phyloP scores from a whole-genome alignment of 1,284 basidiomycete species.

The Ustilago esculenta region DNA sequence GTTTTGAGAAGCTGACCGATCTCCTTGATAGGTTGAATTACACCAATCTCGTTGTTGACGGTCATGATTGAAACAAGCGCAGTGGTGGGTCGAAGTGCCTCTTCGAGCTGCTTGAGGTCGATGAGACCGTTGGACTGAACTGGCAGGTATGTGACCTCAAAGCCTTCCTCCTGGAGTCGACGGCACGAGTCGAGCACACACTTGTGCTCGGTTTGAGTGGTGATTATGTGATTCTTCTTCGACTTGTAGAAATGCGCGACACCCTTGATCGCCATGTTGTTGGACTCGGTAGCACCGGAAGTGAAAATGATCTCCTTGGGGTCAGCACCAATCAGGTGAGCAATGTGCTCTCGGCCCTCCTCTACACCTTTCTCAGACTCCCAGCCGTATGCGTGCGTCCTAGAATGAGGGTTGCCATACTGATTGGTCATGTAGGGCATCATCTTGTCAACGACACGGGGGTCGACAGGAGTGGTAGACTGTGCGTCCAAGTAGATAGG shows the following conservation, averaged over 20 bases:
- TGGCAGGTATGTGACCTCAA: slow-evolving; percentile 96
- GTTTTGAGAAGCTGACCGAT: slow-evolving; percentile 81
- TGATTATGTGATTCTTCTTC: slow-evolving; percentile 72
- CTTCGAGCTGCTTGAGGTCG: slow-evolving; percentile 78
- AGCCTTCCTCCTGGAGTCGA: slow-evolving; percentile 93
- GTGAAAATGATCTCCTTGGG: slow-evolving; percentile 97
- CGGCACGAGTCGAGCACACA: slow-evolving; percentile 98
- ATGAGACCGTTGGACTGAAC: slow-evolving; percentile 88
- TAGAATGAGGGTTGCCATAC: slow-evolving; percentile 97
- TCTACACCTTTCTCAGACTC: slow-evolving; percentile 96
- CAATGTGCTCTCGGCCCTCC: slow-evolving; percentile 87
- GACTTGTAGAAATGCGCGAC: slow-evolving; percentile 80
- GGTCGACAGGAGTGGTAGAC: slow-evolving; percentile 94
- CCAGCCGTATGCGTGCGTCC: slow-evolving; percentile 99
- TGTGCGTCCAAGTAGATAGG: slow-evolving; percentile 67
- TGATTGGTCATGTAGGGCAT: slow-evolving; percentile 94
- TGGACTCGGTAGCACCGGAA: slow-evolving; percentile 96
- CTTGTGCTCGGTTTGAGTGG: slow-evolving; percentile 83
- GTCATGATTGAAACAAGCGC: slow-evolving; percentile 95
- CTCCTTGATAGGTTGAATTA: slow-evolving; percentile 96
- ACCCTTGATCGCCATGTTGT: slow-evolving; percentile 98
- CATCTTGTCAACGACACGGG: slow-evolving; percentile 96
- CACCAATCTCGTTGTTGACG: slow-evolving; percentile 99
- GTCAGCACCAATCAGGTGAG: slow-evolving; percentile 90
- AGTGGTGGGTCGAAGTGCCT: slow-evolving; percentile 82